Base-by-base conservation (phyloP, 164 flowering plant genomes). In the Saururus chinensis region DNA sequence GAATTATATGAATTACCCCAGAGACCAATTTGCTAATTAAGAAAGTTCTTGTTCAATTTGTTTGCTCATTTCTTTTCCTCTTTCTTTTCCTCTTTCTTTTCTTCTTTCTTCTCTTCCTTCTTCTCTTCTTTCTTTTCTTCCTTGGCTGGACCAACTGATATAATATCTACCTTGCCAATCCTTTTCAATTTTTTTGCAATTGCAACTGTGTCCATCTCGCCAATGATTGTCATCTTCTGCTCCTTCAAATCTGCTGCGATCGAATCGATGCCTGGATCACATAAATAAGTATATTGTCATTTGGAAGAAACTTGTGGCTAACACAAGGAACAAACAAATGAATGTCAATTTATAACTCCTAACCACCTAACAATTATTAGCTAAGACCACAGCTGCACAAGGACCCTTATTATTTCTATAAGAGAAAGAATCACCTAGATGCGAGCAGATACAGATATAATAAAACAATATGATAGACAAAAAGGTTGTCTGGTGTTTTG, bases 81-180 rank as follows among this genome's bases (percentile, higher is more conserved):
- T 10, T 53, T 53, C 56, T 53, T 53, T 25, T 63, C 67, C n/a
- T 66, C 60, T 11, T 66, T 70, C 60, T 66, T 59, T 17, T 60
- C 71, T 21, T 72, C 64, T n/a, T 82, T 71, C 41, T 80, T 81
- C 37, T 76, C 74, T 19, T 79, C 78, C 41, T 84, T 83, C 72
- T 86, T 81, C 54, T 84, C 90, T 35, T 83, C 89, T 48, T 88
- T 88, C 77, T 91, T 91, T 72, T 89, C 96, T 74, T 89, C 95
- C 57, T 89, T 92, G 4, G 96, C 98, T 35, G 98, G 96, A 12
- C 98, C 98, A 66, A 92, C 90, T 41, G 96, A 81, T 19, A 89
- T 22, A 14, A 92, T 76, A 22, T 89, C 96, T 53, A 85, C 80
- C 61, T 80, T 84, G 1, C 89, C 93, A 0, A 87, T 78, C 60